A percentile compares a stretch with the other conserved stretches of the same genome.
phyloP scores from a whole-genome alignment of 2,329 filamentous ascomycete species.

The Penicillium sp. region DNA sequence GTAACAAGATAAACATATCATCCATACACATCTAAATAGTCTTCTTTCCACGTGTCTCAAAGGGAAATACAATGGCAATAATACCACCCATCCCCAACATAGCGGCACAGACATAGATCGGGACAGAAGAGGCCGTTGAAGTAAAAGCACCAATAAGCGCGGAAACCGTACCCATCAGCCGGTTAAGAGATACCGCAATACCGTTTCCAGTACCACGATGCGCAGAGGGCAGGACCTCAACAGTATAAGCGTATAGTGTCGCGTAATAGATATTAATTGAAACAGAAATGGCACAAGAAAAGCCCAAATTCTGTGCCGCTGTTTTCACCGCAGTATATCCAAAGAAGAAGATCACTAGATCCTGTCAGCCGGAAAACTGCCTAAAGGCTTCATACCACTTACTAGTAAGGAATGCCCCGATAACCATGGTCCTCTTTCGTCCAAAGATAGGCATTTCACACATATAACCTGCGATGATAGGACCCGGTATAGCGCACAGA shows the following conservation, averaged over 20 bases:
- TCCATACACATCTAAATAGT: background rate
- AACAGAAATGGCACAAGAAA: slow-evolving; percentile 67
- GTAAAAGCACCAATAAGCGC: slow-evolving; percentile 22
- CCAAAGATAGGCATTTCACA: slow-evolving; percentile 60
- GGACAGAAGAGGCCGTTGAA: slow-evolving; percentile 22
- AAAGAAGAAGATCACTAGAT: slow-evolving; percentile 65
- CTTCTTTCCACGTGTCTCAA: slow-evolving; percentile 16
- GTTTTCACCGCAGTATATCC: slow-evolving; percentile 68
- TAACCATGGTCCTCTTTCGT: slow-evolving; percentile 62
- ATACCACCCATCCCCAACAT: slow-evolving; percentile 19
- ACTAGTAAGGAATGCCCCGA: slow-evolving; percentile 61
- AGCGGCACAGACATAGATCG: slow-evolving; percentile 28
- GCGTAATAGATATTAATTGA: slow-evolving; percentile 71
- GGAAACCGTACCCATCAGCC: slow-evolving; percentile 26
- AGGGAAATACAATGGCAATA: slow-evolving; percentile 16
- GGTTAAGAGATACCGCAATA: slow-evolving; percentile 25
- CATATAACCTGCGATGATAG: slow-evolving; percentile 67
- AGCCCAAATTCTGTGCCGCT: slow-evolving; percentile 62
- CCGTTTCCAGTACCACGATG: slow-evolving; percentile 29
- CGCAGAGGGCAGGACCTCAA: slow-evolving; percentile 36
- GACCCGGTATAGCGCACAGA: slow-evolving; percentile 65
- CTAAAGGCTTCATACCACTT: background rate
- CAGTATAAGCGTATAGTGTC: slow-evolving; percentile 63
- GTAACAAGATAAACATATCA: background rate
- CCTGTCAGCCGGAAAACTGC: background rate